Percentiles rank a stretch among this genome's conserved stretches.
phyloP scores from a whole-genome alignment of 225 moss, liverwort and hornwort species.

The Polytrichum commune region DNA sequence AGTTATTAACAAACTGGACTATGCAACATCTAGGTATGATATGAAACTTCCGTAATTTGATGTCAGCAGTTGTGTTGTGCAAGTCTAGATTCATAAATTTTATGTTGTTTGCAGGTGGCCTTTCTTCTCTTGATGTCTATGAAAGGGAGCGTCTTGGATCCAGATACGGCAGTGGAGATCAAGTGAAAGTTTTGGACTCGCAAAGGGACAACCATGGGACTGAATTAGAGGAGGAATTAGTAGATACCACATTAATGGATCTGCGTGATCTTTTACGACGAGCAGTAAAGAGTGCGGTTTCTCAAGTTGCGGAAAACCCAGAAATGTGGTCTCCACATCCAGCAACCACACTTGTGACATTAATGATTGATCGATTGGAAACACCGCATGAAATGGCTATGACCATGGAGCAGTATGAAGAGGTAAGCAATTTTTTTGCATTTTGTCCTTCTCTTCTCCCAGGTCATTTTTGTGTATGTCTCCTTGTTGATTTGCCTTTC shows the following conservation, averaged over 20 bases:
- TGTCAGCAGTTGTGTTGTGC: no score
- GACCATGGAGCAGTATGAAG: slow-evolving; percentile 98
- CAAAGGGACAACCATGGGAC: slow-evolving; percentile 8
- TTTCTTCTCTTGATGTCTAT: slow-evolving; percentile 42
- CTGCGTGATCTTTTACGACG: slow-evolving; percentile 67
- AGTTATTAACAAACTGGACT: no score
- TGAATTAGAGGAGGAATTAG: slow-evolving; percentile 9
- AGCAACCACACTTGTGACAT: slow-evolving; percentile 59
- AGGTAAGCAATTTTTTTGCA: slow-evolving; percentile 33
- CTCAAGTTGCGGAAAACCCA: slow-evolving; percentile 50
- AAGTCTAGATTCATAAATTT: no score
- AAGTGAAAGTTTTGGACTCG: slow-evolving; percentile 19
- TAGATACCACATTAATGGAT: slow-evolving; percentile 53
- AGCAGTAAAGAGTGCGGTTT: slow-evolving; percentile 47
- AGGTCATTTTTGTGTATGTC: no score
- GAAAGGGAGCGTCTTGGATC: slow-evolving; percentile 49
- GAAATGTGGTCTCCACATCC: slow-evolving; percentile 78
- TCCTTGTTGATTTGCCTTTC: no score
- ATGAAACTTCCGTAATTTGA: no score
- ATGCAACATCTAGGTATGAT: no score
- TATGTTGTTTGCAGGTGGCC: slow-evolving; percentile 36
- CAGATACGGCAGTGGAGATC: slow-evolving; percentile 31
- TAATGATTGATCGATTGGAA: slow-evolving; percentile 75
- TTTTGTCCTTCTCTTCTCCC: no score
- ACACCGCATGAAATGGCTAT: slow-evolving; percentile 94